Evolutionary conservation across 768 basidiomycete genomes (phyloP), one percentile per base, ranked within the genome.

Genomic region (Pleurotus giganteus): DNA sequence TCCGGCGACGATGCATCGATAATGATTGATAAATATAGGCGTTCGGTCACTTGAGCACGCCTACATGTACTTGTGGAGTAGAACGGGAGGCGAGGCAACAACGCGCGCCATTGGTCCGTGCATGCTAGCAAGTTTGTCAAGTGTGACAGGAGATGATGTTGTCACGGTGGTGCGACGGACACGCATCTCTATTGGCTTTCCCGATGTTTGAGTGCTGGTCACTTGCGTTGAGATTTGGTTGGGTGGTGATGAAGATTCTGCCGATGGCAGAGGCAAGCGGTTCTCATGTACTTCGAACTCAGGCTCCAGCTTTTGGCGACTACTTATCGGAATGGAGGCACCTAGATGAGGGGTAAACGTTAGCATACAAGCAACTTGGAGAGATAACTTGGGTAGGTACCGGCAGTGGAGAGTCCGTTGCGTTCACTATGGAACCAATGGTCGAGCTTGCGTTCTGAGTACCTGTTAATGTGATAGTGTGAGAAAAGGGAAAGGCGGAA

Each of bases 341-440:
- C 49, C 49, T 51, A 26, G 11, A 21, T 23, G 23, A 23, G 8
- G 4, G n/a, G n/a, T n/a, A n/a, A n/a, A n/a, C n/a, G 21, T 4
- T 13, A 51, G 27, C 26, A 31, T 13, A 37, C 15, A 29, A 37
- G 28, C 17, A 47, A 51, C 15, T 13, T 3, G 23, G 13, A 21
- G 27, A 32, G 21, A 26, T 0, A 23, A 19, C 24, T 6, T 19
- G 12, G 9, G 23, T 32, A 63, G 72, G 57, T 61, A 82, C 83
- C 79, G 43, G 80, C 74, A 46, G 81, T 76, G 2, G 84, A 86
- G 34, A 79, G 67, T 7, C 84, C 81, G 43, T 81, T 79, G 37
- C 68, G 71, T 56, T 78, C 83, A 7, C 77, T 74, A 54, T 81
- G 74, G 60, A 87, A 85, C 87, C 87, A 88, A 54, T 87, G 85